A percentile compares a stretch with the other conserved stretches of the same genome.
Evolutionary conservation across 176 grass and related monocot species (phyloP).

Genomic region (Pontederia paniculata): DNA sequence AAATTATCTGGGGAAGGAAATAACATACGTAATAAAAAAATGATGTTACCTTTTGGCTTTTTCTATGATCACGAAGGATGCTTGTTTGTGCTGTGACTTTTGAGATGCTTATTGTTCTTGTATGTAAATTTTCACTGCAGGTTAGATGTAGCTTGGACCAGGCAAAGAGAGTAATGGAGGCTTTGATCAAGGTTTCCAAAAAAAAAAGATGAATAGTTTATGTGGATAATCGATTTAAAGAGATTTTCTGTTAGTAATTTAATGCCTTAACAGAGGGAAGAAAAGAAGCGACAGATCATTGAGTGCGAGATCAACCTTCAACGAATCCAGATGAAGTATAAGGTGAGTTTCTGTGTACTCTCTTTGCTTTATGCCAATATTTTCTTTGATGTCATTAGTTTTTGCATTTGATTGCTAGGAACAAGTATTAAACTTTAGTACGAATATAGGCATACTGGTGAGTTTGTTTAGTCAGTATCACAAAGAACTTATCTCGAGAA

Average conservation of each 20-base stretch:
- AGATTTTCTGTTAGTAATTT: too few relatives aligned
- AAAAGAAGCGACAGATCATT: slow-evolving; percentile 70
- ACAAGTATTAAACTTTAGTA: too few relatives aligned
- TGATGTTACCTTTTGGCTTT: too few relatives aligned
- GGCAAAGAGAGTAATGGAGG: slow-evolving; percentile 64
- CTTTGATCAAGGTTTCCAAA: slow-evolving; percentile 74
- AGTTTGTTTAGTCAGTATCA: too few relatives aligned
- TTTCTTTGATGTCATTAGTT: not conserved
- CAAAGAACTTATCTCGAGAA: too few relatives aligned
- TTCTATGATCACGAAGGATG: too few relatives aligned
- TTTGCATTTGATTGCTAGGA: too few relatives aligned
- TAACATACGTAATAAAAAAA: too few relatives aligned
- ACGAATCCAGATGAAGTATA: slow-evolving; percentile 86
- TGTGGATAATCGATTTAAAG: not conserved
- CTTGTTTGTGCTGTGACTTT: not conserved
- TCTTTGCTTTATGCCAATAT: not conserved
- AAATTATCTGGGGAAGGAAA: too few relatives aligned
- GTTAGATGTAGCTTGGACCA: slow-evolving; percentile 92
- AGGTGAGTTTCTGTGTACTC: slow-evolving; percentile 28
- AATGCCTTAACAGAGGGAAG: slow-evolving; percentile 63
- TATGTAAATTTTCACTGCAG: slow-evolving; percentile 39
- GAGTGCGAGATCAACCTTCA: slow-evolving; percentile 81
- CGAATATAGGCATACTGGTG: too few relatives aligned
- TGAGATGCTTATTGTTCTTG: slow-evolving; percentile 9
- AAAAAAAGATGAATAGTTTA: not conserved